These are phyloP conservation scores for Aspergillus ustus DNA, from an alignment of 2,329 filamentous ascomycete species.

Conservation along the genomic window DNA sequence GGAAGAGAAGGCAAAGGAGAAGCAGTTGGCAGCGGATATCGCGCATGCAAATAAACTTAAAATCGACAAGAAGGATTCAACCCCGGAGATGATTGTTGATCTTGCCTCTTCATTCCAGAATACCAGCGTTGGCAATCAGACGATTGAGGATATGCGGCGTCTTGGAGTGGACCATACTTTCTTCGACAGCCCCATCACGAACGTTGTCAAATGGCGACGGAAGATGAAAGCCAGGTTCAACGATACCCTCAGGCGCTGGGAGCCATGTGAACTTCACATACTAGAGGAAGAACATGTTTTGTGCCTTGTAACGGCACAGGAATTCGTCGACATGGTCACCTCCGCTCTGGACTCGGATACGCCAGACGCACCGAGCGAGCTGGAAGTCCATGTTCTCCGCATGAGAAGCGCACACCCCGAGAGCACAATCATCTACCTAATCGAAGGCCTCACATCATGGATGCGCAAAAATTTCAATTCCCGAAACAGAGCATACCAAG, in stretches of 20 bases:
- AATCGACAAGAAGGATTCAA: slow-evolving; percentile 73
- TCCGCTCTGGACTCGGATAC: slow-evolving; percentile 31
- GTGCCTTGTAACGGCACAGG: slow-evolving; percentile 64
- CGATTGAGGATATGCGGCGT: slow-evolving; percentile 48
- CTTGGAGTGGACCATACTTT: slow-evolving; percentile 48
- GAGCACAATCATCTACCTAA: slow-evolving; percentile 68
- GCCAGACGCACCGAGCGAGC: slow-evolving; percentile 43
- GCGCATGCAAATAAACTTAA: slow-evolving; percentile 74
- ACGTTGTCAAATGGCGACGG: slow-evolving; percentile 69
- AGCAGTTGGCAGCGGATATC: slow-evolving; percentile 67
- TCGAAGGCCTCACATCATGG: slow-evolving; percentile 71
- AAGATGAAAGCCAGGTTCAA: slow-evolving; percentile 69
- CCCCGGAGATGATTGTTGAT: slow-evolving; percentile 77
- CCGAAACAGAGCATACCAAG: slow-evolving; percentile 70
- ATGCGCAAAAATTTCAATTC: slow-evolving; percentile 70
- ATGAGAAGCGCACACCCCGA: slow-evolving; percentile 60
- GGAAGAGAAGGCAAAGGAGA: slow-evolving; percentile 66
- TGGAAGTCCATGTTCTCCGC: slow-evolving; percentile 63
- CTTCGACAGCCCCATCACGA: slow-evolving; percentile 46
- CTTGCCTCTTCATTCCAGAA: slow-evolving; percentile 62
- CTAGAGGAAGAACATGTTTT: slow-evolving; percentile 65
- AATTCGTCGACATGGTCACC: slow-evolving; percentile 67
- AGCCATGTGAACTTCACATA: slow-evolving; percentile 59
- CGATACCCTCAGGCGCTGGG: slow-evolving; percentile 65
- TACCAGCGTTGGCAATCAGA: slow-evolving; percentile 49